Evolutionary conservation across 345 rosid genomes (phyloP), one percentile per base, ranked within the genome.

Genomic region (Hibiscus syriacus): DNA sequence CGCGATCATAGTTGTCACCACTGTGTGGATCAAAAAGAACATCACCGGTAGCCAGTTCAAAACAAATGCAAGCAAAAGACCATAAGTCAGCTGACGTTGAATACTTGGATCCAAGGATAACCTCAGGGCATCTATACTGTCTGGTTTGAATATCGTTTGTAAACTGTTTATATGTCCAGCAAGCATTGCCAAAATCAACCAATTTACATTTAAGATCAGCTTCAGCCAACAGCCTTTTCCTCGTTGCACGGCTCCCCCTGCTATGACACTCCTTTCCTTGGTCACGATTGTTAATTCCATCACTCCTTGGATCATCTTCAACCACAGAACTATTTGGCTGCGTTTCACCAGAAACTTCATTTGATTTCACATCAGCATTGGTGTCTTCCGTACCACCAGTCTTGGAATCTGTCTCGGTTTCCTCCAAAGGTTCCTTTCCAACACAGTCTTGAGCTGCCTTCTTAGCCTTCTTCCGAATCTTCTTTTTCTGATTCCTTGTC

Each of bases 121-220:
- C 98, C 82, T 93, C 97, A 0, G 98, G 98, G 69, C 90, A 85
- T 67, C 97, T 81, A 72, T 93, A 93, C 80, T 93, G 98, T 59
- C 98, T 84, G 0, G 98, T 90, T 79, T 93, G 98, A 71, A 93
- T 88, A 77, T 93, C 98, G 71, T 86, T 90, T 27, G 98, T 93
- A 30, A 90, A 93, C 67, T 93, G 98, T 75, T 93, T 90, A 78
- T 88, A 79, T 0, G 96, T 90, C 98, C 98, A 93, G 76, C 97
- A 93, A 57, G 97, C 96, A 83, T 86, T 93, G 68, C 98, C 98
- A 61, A 93, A 90, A 77, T 93, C 98, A 49, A 93, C 98, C 69
- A 93, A 74, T 78, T 93, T 93, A 74, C 97, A 93, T 74, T 83
- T 84, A 20, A 80, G 70, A 73, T 89, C 91, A 67, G 78, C 82